Evolutionary conservation across 78 protist genomes (phyloP), one percentile per base, ranked within the genome.

Genomic region (Dictyostelium discoideum): DNA sequence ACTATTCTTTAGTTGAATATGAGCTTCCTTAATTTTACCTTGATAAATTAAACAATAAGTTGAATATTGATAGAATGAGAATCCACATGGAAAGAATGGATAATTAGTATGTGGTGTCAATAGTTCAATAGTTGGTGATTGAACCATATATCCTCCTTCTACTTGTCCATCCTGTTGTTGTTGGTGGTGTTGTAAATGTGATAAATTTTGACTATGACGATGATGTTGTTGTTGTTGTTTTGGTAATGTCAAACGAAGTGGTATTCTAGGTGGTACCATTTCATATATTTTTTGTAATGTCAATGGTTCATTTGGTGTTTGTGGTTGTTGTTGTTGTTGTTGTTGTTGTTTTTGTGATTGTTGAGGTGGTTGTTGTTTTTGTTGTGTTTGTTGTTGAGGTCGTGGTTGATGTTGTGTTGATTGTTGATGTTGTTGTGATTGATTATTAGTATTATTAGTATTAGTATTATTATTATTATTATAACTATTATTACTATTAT

Each of bases 1-100:
- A 11, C 16, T 1, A 50, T 78, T 87, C 40, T 78, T 44, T 14
- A 54, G 39, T 46, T 63, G 60, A 29, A 11, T 24, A 73, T 73
- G 79, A 11, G 93, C 93, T 18, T 87, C 93, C 16, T 9, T 42
- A 8, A 32, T 63, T 37, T 60, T 78, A 22, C 83, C 46, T 29
- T 87, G 93, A 44, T 78, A 24, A 18, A 67, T 77, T 16, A 40
- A 65, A 85, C 67, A 73, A 73, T 73, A 73, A 10, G 79, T 39
- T 73, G 79, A 73, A 73, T 73, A 73, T 26, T 73, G 37, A 73
- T 73, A 73, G 14, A 73, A 73, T 67, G 76, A 5, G 14, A 67
- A 67, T 7, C 37, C 29, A 67, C 76, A 24, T 67, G 76, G 76
- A 13, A 67, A 67, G 8, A 54, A 54, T 54, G 65, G 65, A 24